A percentile compares a stretch with the other conserved stretches of the same genome.
Conservation (phyloP, 768 basidiomycete species). For the Neoboletus subvelutipes region DNA sequence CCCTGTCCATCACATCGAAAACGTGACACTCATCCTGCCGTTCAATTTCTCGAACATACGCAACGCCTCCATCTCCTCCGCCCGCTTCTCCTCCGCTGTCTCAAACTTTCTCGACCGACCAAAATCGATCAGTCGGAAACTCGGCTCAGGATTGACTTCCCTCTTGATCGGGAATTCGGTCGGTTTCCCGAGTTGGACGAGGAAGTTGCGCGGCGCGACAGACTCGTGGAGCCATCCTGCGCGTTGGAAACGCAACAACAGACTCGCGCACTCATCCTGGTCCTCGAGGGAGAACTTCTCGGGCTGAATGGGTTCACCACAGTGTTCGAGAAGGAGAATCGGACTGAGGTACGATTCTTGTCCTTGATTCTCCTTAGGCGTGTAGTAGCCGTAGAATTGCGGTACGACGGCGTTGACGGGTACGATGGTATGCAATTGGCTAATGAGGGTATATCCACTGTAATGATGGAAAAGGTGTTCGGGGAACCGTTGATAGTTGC, state of each 20-base stretch:
- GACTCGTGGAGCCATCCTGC: slow-evolving; percentile 43
- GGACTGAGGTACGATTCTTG: slow-evolving; percentile 31
- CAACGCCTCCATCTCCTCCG: slow-evolving; percentile 6
- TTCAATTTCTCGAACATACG: background rate
- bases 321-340: slow-evolving; percentile 49
- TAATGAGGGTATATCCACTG: slow-evolving; percentile 23
- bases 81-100: background rate
- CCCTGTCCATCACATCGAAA: background rate
- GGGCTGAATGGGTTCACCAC: slow-evolving; percentile 38
- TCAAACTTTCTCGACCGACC: slow-evolving; percentile 35
- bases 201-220: slow-evolving; percentile 41
- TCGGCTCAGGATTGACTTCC: slow-evolving; percentile 8
- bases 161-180: slow-evolving; percentile 23
- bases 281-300: slow-evolving; percentile 36
- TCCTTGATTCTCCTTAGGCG: slow-evolving; percentile 14
- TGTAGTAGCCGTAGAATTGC: slow-evolving; percentile 65
- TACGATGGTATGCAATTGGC: slow-evolving; percentile 39
- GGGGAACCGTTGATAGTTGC: slow-evolving; percentile 29
- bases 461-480: slow-evolving; percentile 30
- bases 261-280: slow-evolving; percentile 39
- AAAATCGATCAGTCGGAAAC: slow-evolving; percentile 54
- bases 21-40: slow-evolving; percentile 2
- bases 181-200: slow-evolving; percentile 44
- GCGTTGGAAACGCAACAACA: slow-evolving; percentile 42
- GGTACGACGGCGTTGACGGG: slow-evolving; percentile 55